phyloP scores from a whole-genome alignment of 371 early-diverging fungal genomes.

The Entomophthora muscae region DNA sequence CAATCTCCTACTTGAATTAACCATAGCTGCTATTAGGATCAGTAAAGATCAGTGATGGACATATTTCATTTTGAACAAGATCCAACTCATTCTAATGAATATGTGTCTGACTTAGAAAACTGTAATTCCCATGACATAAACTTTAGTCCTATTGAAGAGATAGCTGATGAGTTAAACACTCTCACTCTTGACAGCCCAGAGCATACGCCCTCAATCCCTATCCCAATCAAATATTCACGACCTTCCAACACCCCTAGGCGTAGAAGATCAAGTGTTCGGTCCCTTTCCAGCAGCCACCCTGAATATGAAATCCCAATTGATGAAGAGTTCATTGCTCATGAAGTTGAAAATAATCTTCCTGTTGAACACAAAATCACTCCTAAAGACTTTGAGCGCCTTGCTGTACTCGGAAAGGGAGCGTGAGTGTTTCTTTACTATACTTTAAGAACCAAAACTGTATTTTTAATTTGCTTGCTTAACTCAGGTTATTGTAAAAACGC shows the following conservation, averaged over 20 bases:
- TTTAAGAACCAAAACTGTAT: too few relatives aligned
- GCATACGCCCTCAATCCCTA: not conserved
- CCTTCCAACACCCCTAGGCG: not conserved
- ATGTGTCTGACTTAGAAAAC: not conserved
- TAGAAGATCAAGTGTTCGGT: not conserved
- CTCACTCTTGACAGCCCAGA: not conserved
- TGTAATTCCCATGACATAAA: not conserved
- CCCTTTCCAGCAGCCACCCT: not conserved
- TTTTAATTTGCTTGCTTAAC: too few relatives aligned
- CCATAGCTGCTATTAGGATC: too few relatives aligned
- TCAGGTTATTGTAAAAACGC: too few relatives aligned
- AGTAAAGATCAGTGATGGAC: not conserved
- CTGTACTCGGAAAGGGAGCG: slow-evolving; percentile 1
- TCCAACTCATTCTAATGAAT: not conserved
- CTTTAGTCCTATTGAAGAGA: not conserved
- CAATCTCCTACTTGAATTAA: too few relatives aligned
- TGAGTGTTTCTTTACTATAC: not conserved
- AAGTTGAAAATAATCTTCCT: not conserved
- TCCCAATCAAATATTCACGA: not conserved
- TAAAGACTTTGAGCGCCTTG: not conserved
- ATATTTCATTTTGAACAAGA: not conserved
- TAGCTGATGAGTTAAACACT: not conserved
- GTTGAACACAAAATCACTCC: not conserved
- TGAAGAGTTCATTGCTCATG: not conserved
- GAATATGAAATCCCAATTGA: not conserved